Percentiles rank a stretch among this genome's conserved stretches.
Evolutionary conservation across 2,329 filamentous ascomycete genomes (phyloP).

Genomic region (Diaporthe citriasiana): DNA sequence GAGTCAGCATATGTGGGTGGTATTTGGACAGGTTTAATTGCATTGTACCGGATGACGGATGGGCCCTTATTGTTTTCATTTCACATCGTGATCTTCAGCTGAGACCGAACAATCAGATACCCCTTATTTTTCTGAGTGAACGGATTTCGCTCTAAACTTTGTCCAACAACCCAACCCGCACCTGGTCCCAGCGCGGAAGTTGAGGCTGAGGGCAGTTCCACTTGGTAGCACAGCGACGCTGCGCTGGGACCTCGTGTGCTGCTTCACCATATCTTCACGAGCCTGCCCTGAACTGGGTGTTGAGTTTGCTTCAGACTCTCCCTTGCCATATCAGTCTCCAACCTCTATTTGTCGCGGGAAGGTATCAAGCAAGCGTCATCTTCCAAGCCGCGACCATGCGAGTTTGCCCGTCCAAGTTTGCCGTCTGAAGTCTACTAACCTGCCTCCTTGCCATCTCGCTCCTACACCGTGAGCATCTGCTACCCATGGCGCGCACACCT

Average conservation of each 20-base stretch:
- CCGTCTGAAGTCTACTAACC: constrained; percentile 26
- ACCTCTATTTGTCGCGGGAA: background rate
- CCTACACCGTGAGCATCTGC: background rate
- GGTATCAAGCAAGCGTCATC: constrained; percentile 4
- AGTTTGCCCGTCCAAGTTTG: constrained; percentile 40
- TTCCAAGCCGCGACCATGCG: background rate
- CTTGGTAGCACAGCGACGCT: constrained; percentile 33
- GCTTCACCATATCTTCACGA: constrained; percentile 19
- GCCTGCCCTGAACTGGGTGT: background rate
- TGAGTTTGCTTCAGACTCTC: background rate
- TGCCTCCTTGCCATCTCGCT: background rate
- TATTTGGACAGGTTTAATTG: background rate
- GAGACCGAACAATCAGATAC: constrained; percentile 37
- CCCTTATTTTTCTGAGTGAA: constrained; percentile 19
- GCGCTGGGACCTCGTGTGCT: constrained; percentile 16
- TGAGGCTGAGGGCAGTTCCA: constrained; percentile 39
- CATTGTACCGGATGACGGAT: constrained; percentile 24
- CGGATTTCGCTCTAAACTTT: constrained; percentile 7
- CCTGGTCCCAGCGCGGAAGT: constrained; percentile 1
- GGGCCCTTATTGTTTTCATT: constrained; percentile 5
- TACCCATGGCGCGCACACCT: background rate
- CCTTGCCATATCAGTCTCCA: background rate
- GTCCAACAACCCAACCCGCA: constrained; percentile 28
- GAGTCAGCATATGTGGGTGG: constrained; percentile 18
- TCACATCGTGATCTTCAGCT: background rate